Evolutionary conservation across 805 yeast species (phyloP).

Genomic region (Wickerhamiella parazyma): DNA sequence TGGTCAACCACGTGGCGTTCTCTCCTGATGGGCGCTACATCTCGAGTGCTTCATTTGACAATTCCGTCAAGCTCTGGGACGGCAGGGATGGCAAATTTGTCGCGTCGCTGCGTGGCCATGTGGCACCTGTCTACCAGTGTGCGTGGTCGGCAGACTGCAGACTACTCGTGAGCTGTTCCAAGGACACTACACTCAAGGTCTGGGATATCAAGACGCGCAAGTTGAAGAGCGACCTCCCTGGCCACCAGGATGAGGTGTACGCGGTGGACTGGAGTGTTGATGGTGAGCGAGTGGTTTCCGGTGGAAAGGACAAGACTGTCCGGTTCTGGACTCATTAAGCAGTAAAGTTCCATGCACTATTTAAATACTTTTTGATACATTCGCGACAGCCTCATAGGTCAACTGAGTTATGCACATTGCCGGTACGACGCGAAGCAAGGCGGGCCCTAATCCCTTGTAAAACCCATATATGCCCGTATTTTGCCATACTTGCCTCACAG

Average conservation of each 20-base stretch:
- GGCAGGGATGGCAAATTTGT: slow-evolving; percentile 83
- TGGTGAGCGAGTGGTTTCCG: slow-evolving; percentile 88
- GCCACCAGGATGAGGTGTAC: slow-evolving; percentile 89
- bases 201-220: slow-evolving; percentile 89
- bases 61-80: slow-evolving; percentile 92
- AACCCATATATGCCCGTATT: slow-evolving; percentile 53
- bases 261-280: slow-evolving; percentile 98
- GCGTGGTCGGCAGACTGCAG: slow-evolving; percentile 97
- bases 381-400: slow-evolving; percentile 47
- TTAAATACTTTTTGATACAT: too few species aligned
- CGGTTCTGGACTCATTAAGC: slow-evolving; percentile 68
- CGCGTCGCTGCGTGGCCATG: slow-evolving; percentile 90
- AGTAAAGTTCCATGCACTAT: too few species aligned
- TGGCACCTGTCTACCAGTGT: slow-evolving; percentile 93
- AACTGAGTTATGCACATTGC: slow-evolving; percentile 85
- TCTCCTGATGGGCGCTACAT: slow-evolving; percentile 89
- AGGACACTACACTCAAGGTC: slow-evolving; percentile 89
- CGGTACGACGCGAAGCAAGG: slow-evolving; percentile 72
- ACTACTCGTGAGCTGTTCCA: slow-evolving; percentile 80
- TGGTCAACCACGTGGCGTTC: slow-evolving; percentile 89
- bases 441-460: slow-evolving; percentile 73
- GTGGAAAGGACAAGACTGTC: slow-evolving; percentile 92
- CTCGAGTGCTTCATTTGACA: slow-evolving; percentile 90
- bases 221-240: slow-evolving; percentile 80
- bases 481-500: slow-evolving; percentile 30